phyloP scores from a whole-genome alignment of 1,284 basidiomycete species.

The Pseudozyma pruni region DNA sequence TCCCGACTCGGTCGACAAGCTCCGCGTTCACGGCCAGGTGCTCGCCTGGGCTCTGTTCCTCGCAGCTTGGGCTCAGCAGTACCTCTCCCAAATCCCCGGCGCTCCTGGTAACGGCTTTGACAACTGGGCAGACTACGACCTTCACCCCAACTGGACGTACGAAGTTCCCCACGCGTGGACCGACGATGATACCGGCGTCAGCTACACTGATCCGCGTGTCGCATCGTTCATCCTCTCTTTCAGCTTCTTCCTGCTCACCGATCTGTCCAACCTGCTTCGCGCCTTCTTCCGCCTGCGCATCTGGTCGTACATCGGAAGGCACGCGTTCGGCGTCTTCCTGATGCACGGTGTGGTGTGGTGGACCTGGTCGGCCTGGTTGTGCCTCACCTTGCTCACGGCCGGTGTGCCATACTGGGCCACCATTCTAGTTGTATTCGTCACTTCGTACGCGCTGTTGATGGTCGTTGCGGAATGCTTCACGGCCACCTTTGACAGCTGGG shows the following conservation, averaged over 20 bases:
- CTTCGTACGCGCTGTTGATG: conserved; percentile 47
- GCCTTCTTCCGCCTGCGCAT: conserved; percentile 54
- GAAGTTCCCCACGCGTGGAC: conserved; percentile 36
- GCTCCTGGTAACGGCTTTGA: conserved; percentile 38
- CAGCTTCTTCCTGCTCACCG: conserved; percentile 56
- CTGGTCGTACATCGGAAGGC: conserved; percentile 55
- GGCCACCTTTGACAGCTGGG: conserved; percentile 58
- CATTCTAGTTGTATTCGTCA: conserved; percentile 54
- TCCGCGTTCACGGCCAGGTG: conserved; percentile 49
- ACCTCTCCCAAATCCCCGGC: conserved; percentile 35
- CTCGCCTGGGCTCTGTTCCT: conserved; percentile 60
- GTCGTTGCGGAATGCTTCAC: conserved; percentile 55
- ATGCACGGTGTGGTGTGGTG: conserved; percentile 61
- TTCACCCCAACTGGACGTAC: conserved; percentile 52
- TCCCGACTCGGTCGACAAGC: conserved; percentile 30
- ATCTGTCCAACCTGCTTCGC: conserved; percentile 50
- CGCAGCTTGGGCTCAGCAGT: conserved; percentile 45
- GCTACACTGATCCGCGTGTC: conserved; percentile 49
- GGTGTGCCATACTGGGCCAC: conserved; percentile 59
- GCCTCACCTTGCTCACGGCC: conserved; percentile 40
- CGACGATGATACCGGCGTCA: conserved; percentile 11
- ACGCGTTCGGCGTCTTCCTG: conserved; percentile 58
- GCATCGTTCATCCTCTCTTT: conserved; percentile 50
- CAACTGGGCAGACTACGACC: conserved; percentile 28
- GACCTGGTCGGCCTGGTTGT: conserved; percentile 59